Percentiles rank a stretch among this genome's conserved stretches.
Conservation (phyloP, 192 early-diverging fungal genomes). For the Funneliformis mosseae region DNA sequence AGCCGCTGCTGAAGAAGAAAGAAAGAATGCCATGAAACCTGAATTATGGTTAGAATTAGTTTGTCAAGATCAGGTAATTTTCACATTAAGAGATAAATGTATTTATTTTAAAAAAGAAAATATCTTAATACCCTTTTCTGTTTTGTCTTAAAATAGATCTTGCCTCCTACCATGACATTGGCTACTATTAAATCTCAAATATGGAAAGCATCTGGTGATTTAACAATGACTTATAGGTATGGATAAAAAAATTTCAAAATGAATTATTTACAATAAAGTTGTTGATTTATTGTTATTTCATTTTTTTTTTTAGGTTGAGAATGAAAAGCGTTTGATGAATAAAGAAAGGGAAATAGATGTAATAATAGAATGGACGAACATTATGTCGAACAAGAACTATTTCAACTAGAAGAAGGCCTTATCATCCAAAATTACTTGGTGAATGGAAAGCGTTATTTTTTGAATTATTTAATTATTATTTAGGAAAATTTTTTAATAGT, state of each 20-base stretch:
- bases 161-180: constrained; percentile 69
- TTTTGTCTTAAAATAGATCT: background rate
- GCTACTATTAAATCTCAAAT: constrained; percentile 67
- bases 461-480: no score
- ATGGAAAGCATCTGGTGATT: constrained; percentile 66
- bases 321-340: constrained; percentile 17
- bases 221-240: constrained; percentile 54
- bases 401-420: no score
- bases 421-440: no score
- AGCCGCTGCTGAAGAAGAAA: constrained; percentile 25
- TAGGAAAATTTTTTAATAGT: no score
- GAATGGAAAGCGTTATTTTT: no score
- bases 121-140: background rate
- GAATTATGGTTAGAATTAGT: constrained; percentile 60
- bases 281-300: background rate
- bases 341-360: background rate
- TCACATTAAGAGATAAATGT: background rate
- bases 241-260: background rate
- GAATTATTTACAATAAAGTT: background rate
- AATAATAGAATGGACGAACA: background rate
- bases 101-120: background rate
- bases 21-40: constrained; percentile 41
- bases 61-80: constrained; percentile 54
- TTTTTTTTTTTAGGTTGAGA: background rate
- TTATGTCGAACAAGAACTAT: no score